Evolutionary conservation across 495 filamentous ascomycete species (phyloP).

Genomic region (Amphirosellinia nigrospora): DNA sequence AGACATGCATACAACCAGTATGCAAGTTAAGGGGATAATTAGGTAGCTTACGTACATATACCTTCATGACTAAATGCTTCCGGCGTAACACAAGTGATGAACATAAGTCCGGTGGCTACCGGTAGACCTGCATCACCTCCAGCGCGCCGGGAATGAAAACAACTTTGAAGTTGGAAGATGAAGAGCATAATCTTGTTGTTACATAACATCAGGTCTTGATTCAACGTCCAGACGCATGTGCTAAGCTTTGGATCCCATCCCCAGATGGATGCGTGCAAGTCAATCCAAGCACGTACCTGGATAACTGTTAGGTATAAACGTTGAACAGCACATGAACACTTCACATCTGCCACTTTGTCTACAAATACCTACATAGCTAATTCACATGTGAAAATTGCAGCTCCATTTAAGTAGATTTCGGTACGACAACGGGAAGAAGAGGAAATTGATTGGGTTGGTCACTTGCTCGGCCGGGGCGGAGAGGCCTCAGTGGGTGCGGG

Average conservation of each 20-base stretch:
- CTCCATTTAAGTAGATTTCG: not conserved
- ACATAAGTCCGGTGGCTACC: too few species aligned
- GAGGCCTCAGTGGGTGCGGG: conserved; percentile 1
- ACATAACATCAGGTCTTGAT: too few species aligned
- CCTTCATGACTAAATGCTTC: not conserved
- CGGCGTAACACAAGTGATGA: too few species aligned
- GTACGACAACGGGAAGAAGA: not conserved
- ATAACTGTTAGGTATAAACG: too few species aligned
- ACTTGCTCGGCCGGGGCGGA: conserved; percentile 4
- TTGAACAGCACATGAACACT: too few species aligned
- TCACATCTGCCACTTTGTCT: too few species aligned
- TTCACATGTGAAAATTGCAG: conserved; percentile 22
- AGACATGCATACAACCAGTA: not conserved
- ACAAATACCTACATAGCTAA: not conserved
- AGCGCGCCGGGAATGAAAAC: too few species aligned
- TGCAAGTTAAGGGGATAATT: not conserved
- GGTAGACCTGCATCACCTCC: too few species aligned
- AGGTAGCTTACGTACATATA: not conserved
- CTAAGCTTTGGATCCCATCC: not conserved
- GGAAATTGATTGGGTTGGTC: not conserved
- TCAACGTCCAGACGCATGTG: not conserved
- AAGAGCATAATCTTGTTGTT: too few species aligned
- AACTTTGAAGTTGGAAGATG: too few species aligned
- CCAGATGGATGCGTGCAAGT: too few species aligned
- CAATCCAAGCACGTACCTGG: not conserved